Evolutionary conservation across 345 rosid species (phyloP), one percentile per base, ranked within the genome.

Genomic region (Rhizophora mangle): DNA sequence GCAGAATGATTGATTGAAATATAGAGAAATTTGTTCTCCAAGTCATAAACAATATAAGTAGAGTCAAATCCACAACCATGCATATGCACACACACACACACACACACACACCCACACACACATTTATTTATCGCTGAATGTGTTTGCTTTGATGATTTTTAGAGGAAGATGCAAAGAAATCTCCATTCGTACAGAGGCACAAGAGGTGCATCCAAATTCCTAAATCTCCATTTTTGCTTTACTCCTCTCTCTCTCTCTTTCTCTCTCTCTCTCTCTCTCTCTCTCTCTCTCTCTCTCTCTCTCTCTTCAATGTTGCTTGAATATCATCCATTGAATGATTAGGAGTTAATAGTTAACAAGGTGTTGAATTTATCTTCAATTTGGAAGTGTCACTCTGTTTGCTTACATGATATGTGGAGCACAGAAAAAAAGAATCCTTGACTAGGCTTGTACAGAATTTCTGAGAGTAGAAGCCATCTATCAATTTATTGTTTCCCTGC

Each of bases 81-180:
- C 11, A 2, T 8, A 22, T 13, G 19, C 9, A 26, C n/a, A 4
- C 22, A 15, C 11, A 18, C 8, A 54, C 10, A 54, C 24, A 24
- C 9, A 26, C n/a, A 4, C 22, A 15, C 11, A 18, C 8, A 54
- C 11, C 5, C 8, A 54, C 10, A 54, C 57, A 53, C 6, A 1
- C 9, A 49, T 15, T 4, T 52, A 6, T 52, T 3, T 52, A n/a
- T 9, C 15, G 3, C 8, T 39, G 46, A 39, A 39, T 20, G 15
- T 60, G 5, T 24, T 56, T 26, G 18, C 9, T 5, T 57, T 8
- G 7, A 1, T 57, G 36, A 4, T 24, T 49, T 77, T 54, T 84
- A 93, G 98, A 93, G 85, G 98, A 90, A 69, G 93, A 93, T 63
- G 96, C 92, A 3, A 90, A 93, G 80, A 87, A 89, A 36, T 93